A percentile compares a stretch with the other conserved stretches of the same genome.
These are phyloP conservation scores for Sarocladiaceae sp. DNA, from an alignment of 2,329 filamentous ascomycete genomes.

Conservation along the genomic window DNA sequence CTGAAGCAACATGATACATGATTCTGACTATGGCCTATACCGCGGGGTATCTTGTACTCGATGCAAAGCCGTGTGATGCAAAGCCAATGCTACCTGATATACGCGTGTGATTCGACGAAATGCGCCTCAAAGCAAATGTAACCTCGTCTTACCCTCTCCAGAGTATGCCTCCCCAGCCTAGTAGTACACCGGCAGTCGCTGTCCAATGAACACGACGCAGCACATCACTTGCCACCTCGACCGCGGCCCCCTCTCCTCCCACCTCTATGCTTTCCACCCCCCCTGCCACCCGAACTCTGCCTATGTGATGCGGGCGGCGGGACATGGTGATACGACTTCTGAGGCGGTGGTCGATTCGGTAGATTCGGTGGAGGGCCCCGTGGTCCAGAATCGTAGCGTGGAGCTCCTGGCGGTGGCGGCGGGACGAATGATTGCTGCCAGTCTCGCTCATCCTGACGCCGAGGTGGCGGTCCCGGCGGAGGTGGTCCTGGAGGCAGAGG, in stretches of 20 bases:
- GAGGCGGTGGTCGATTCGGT: not conserved
- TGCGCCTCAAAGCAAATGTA: no score
- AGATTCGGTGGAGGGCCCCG: slow-evolving; percentile 14
- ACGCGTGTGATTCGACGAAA: no score
- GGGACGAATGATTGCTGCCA: no score
- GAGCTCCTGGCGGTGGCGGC: slow-evolving; percentile 18
- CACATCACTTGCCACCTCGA: not conserved
- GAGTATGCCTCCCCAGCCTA: no score
- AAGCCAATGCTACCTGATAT: no score
- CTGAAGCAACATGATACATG: no score
- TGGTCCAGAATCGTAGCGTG: slow-evolving; percentile 12
- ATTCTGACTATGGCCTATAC: no score
- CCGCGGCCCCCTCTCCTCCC: slow-evolving; percentile 3
- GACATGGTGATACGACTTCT: slow-evolving; percentile 4
- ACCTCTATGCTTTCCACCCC: slow-evolving; percentile 5
- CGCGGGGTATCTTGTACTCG: no score
- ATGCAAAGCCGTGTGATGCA: no score
- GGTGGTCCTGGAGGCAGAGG: slow-evolving; percentile 33
- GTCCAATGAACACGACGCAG: not conserved
- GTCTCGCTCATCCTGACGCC: slow-evolving; percentile 15
- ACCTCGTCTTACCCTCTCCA: no score
- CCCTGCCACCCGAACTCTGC: slow-evolving; percentile 2
- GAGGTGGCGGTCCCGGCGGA: slow-evolving; percentile 20
- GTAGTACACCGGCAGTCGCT: no score
- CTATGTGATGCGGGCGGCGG: slow-evolving; percentile 2